Evolutionary conservation across 2,329 filamentous ascomycete genomes (phyloP).

Genomic region (Whalleya microplaca): DNA sequence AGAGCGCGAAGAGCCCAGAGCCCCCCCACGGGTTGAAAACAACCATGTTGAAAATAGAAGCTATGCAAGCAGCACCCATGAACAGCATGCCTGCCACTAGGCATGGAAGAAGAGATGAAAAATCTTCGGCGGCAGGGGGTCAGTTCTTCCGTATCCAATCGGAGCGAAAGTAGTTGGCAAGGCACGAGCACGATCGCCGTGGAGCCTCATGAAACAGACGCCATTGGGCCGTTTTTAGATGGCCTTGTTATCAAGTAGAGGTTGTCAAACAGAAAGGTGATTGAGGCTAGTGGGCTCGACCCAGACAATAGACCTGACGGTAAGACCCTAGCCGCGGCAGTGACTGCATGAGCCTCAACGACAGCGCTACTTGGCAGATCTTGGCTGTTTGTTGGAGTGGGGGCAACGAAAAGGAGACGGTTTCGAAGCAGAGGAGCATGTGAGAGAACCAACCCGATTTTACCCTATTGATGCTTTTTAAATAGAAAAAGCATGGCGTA

Average conservation of each 20-base stretch:
- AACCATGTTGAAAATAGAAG: slow-evolving; percentile 22
- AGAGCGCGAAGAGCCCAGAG: not conserved
- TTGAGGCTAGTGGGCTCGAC: slow-evolving; percentile 25
- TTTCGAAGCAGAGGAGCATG: slow-evolving; percentile 1
- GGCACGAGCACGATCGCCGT: slow-evolving; percentile 23
- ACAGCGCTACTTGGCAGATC: slow-evolving; percentile 19
- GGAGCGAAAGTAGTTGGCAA: slow-evolving; percentile 15
- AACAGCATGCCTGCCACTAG: not conserved
- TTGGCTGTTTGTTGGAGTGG: slow-evolving; percentile 22
- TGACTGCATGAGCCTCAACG: slow-evolving; percentile 25
- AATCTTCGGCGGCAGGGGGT: not conserved
- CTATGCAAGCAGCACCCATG: not conserved
- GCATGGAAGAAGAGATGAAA: slow-evolving; percentile 12
- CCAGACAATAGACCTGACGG: slow-evolving; percentile 17
- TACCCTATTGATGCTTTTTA: not conserved
- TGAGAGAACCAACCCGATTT: not conserved
- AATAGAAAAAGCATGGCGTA: slow-evolving; percentile 2
- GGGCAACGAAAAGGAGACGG: slow-evolving; percentile 11
- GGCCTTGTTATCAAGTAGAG: slow-evolving; percentile 19
- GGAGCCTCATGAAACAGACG: slow-evolving; percentile 22
- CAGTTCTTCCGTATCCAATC: not conserved
- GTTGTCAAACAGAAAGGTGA: slow-evolving; percentile 28
- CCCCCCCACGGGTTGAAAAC: slow-evolving; percentile 10
- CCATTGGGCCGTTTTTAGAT: slow-evolving; percentile 15
- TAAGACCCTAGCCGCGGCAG: not conserved